Evolutionary conservation across 2,329 filamentous ascomycete species (phyloP), one percentile per base, ranked within the genome.

Genomic region (Aspergillus jensenii): DNA sequence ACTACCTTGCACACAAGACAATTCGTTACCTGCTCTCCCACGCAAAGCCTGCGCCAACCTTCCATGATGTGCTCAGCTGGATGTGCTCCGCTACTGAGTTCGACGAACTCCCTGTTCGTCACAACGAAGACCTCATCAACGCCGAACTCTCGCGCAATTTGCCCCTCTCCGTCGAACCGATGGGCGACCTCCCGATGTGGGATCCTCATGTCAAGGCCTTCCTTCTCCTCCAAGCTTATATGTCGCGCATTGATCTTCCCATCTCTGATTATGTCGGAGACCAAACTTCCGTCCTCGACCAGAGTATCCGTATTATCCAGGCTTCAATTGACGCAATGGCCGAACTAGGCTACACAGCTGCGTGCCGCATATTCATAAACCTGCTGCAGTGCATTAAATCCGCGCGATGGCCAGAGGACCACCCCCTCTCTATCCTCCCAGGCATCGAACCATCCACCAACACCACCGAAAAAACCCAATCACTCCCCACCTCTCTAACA

Each of bases 61-160:
- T 99, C 71, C 82, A 88, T 11, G 90, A 98, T 64, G 91, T 87
- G 0, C 81, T 99, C 1, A 87, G 88, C 4, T 98, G 93, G 93
- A 95, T 99, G 87, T 93, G 89, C 61, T 86, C 87, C 52, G 95
- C 96, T 1, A 91, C 90, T 2, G 95, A 99, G 79, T 99, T 98
- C 75, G 93, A 99, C 71, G 96, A 99, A 77, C 86, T 99, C 0
- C 95, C 95, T 0, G 95, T 99, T 23, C 91, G 95, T 6, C 95
- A 99, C 78, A 99, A 99, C 71, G 95, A 99, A 77, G 96, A 99
- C 71, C 85, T 99, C 45, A 92, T 99, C 80, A 99, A 99, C 71
- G 90, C 86, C 4, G 91, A 97, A 65, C 82, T 99, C 3, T 91
- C 92, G 6, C 85, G 87, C 58, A 91, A 92, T 61, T 79, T 99